Base-by-base conservation (phyloP, 2,329 filamentous ascomycete species). In the Apiospora aurea region DNA sequence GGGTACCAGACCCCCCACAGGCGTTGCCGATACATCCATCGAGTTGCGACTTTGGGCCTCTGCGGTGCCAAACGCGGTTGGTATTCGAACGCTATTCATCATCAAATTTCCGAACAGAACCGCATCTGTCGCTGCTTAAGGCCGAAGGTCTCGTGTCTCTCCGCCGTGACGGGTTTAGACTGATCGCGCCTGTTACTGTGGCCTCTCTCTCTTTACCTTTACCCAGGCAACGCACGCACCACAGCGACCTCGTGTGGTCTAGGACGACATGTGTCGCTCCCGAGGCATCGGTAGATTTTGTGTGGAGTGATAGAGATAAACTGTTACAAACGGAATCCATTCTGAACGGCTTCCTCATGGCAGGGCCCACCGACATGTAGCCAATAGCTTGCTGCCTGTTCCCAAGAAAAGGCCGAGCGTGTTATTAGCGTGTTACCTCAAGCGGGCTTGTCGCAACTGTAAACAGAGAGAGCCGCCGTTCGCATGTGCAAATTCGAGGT, bases 251-350 rank as follows among this genome's bases (percentile, higher is more conserved):
- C 46, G 49, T 53, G 49, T 38, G 53, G 46, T 21, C 53, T 61
- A n/a, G 21, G 53, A 61, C 53, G 26, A 61, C 53, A 61, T 61
- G 53, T 61, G 53, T 46, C 67, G 47, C 47, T 69, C 34, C 57
- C 57, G 57, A 64, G 29, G 57, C 57, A 64, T 38, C 57, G 68
- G 68, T 38, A 51, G 68, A 44, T 41, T 34, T 44, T 38, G 44
- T 38, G 44, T 49, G 47, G 67, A 69, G 67, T 34, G 26, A n/a
- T 24, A 16, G 34, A 26, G 43, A 57, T 57, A 69, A 69, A 29
- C 44, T 69, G 47, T 69, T 69, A 69, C 68, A 69, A 69, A 69
- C 46, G 29, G 68, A 69, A 69, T 69, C 68, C 68, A 69, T 69
- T 16, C 10, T 7, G 29, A 64, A 38, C 57, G 57, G 57, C 34